phyloP scores from a whole-genome alignment of 2,329 filamentous ascomycete species.

The Fusarium nodosum region DNA sequence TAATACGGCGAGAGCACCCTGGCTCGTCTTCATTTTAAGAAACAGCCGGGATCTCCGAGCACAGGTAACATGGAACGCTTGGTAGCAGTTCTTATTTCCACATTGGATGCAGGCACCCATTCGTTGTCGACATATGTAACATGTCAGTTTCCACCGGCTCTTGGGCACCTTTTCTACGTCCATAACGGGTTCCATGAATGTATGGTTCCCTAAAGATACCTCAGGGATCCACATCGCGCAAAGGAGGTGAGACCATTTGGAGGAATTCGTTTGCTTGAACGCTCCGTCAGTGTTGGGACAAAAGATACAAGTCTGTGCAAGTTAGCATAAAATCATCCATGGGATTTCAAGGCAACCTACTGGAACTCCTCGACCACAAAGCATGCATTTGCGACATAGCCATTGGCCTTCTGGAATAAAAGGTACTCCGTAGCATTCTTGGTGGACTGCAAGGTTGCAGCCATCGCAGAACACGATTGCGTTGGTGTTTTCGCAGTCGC shows the following conservation, averaged over 20 bases:
- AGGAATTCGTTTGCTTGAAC: constrained; percentile 97
- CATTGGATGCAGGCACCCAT: constrained; percentile 99
- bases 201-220: constrained; percentile 93
- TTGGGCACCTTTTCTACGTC: constrained; percentile 98
- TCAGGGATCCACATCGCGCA: constrained; percentile 99
- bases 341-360: constrained; percentile 61
- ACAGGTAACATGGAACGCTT: constrained; percentile 97
- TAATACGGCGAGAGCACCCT: constrained; percentile 81
- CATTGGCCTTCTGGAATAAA: constrained; percentile 99
- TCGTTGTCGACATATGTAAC: constrained; percentile 96
- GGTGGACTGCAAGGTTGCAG: constrained; percentile 96
- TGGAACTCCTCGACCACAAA: constrained; percentile 91
- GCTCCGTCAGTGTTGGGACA: constrained; percentile 97
- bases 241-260: constrained; percentile 95
- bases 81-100: constrained; percentile 96
- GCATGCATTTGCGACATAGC: constrained; percentile 96
- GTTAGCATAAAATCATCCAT: constrained; percentile 35
- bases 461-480: constrained; percentile 99
- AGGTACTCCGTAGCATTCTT: constrained; percentile 98
- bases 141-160: constrained; percentile 91
- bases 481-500: constrained; percentile 99
- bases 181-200: constrained; percentile 98
- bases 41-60: constrained; percentile 89
- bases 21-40: constrained; percentile 95
- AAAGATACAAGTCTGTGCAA: constrained; percentile 86